These are phyloP conservation scores for Phytophthora brassicae DNA, from an alignment of 352 stramenopile genomes.

Conservation along the genomic window DNA sequence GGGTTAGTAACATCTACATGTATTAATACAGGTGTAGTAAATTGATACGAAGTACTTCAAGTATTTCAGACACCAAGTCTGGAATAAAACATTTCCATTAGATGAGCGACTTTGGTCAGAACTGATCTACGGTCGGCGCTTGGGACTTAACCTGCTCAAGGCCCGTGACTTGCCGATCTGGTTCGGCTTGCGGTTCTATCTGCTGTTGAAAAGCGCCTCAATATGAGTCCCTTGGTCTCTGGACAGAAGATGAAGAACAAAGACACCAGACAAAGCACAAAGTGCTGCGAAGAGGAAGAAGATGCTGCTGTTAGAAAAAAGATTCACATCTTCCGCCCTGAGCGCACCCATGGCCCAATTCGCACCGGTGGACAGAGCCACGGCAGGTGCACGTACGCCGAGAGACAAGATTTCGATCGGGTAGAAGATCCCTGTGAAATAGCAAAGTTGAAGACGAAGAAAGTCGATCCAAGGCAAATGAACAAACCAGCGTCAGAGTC, in stretches of 20 bases:
- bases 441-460: no score
- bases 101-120: neutral
- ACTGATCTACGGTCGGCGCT: neutral
- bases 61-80: no score
- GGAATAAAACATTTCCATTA: neutral
- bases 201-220: conserved; percentile 23
- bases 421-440: no score
- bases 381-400: conserved; percentile 8
- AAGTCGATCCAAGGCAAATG: no score
- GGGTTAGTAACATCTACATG: no score
- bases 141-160: conserved; percentile 14
- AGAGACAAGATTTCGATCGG: neutral
- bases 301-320: no score
- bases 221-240: conserved; percentile 15
- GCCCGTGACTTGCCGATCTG: conserved; percentile 3
- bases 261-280: no score
- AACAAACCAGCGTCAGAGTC: no score
- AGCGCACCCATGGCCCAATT: conserved; percentile 18
- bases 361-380: conserved; percentile 7
- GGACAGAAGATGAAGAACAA: no score
- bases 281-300: no score
- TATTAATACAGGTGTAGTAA: no score
- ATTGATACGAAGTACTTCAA: no score
- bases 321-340: neutral
- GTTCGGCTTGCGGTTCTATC: neutral